Evolutionary conservation across 2,329 filamentous ascomycete species (phyloP), one percentile per base, ranked within the genome.

Genomic region (Paecilomyces formosus): DNA sequence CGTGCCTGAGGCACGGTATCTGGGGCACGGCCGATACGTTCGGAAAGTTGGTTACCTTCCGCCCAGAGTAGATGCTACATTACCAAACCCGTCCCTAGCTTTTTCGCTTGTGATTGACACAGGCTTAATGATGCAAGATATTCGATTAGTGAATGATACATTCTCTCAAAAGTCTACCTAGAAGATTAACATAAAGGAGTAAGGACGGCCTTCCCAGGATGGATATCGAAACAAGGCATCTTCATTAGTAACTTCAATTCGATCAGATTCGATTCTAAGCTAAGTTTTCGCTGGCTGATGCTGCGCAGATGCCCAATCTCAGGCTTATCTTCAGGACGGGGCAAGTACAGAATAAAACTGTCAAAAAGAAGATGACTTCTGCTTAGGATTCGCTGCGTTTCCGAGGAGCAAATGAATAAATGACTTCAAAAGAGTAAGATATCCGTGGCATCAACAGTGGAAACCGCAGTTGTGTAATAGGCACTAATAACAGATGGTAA

Each of bases 1-100:
- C 74, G 24, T 81, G 79, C 58, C 64, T 83, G 61, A 72, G 80
- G 45, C 72, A 76, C 49, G 81, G 81, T 0, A 82, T 84, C 51
- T 83, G 80, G 80, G 81, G 81, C 2, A 83, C 78, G 67, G 78
- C 79, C 7, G 80, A 83, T 64, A 82, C 79, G 0, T 83, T 81
- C 73, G 81, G 81, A 15, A 82, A 81, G 68, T 71, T 82, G 59
- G 78, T 79, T 45, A 73, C 73, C 0, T 76, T 74, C 58, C 65
- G 74, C 21, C 65, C 69, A 24, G 62, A 68, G 51, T 45, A 45
- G 39, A 45, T n/a, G 15, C 15, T 45, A 45, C n/a, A 31, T 31
- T 26, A 3, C 30, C 28, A 30, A 5, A 31, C 35, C 15, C 15
- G 6, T 8, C 18, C 35, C 8, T 18, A n/a, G 2, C 35, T n/a